Percentiles rank a stretch among this genome's conserved stretches.
phyloP scores from a whole-genome alignment of 1,284 basidiomycete species.

The Heliocybe sulcata region DNA sequence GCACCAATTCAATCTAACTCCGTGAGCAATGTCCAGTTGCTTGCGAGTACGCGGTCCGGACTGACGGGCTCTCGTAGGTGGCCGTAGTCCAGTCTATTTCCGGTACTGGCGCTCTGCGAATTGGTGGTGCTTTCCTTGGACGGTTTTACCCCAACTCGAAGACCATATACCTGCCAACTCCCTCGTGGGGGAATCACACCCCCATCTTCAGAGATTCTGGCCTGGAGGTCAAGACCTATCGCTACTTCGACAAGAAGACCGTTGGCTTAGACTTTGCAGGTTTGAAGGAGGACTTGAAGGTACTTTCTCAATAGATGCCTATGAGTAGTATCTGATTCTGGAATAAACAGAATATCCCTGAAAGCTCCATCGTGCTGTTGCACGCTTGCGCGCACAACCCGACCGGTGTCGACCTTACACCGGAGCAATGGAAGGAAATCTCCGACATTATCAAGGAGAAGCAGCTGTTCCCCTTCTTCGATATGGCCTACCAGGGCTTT shows the following conservation, averaged over 20 bases:
- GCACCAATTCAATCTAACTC: conserved; percentile 68
- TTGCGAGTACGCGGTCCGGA: too few relatives aligned
- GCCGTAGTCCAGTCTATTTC: conserved; percentile 96
- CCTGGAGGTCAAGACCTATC: conserved; percentile 87
- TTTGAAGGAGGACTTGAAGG: conserved; percentile 82
- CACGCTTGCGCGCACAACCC: conserved; percentile 98
- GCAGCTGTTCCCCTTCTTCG: conserved; percentile 89
- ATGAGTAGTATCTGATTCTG: neutral
- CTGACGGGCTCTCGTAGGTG: conserved; percentile 41
- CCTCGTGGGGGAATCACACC: conserved; percentile 98
- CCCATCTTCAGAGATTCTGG: conserved; percentile 87
- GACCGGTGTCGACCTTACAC: conserved; percentile 94
- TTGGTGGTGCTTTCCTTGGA: conserved; percentile 91
- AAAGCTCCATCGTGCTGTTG: conserved; percentile 76
- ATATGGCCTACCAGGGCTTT: conserved; percentile 97
- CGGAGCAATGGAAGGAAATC: conserved; percentile 90
- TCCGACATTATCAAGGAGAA: conserved; percentile 85
- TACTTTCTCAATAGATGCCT: conserved; percentile 23
- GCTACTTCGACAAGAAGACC: conserved; percentile 93
- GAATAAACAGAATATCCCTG: conserved; percentile 56
- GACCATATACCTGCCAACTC: conserved; percentile 88
- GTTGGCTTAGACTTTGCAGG: conserved; percentile 93
- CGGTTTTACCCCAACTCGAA: conserved; percentile 88
- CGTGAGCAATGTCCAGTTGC: too few relatives aligned
- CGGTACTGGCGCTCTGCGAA: conserved; percentile 95